Conservation (phyloP, 2,329 filamentous ascomycete species). For the Orbilia ellipsospora region DNA sequence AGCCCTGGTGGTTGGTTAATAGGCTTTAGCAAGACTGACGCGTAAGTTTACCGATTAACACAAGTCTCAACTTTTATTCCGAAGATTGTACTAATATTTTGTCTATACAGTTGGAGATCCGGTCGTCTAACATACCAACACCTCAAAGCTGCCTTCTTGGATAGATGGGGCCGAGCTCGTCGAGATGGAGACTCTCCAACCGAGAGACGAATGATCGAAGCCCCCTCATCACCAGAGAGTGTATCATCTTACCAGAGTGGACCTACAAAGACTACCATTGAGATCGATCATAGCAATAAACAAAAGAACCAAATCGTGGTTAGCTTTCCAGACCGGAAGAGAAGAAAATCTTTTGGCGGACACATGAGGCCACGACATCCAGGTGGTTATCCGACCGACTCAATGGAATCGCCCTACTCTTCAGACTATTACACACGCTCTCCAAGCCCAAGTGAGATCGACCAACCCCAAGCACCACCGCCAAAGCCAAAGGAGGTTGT, state of each 20-base stretch:
- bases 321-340: slow-evolving; percentile 46
- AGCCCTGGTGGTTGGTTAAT: slow-evolving; percentile 58
- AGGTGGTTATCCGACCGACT: slow-evolving; percentile 41
- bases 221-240: slow-evolving; percentile 47
- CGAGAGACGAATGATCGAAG: slow-evolving; percentile 53
- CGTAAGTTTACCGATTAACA: slow-evolving; percentile 27
- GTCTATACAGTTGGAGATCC: slow-evolving; percentile 37
- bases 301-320: slow-evolving; percentile 54
- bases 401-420: slow-evolving; percentile 50
- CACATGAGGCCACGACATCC: slow-evolving; percentile 34
- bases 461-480: slow-evolving; percentile 16
- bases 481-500: slow-evolving; percentile 46
- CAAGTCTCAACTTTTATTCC: neutral
- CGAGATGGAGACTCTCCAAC: slow-evolving; percentile 47
- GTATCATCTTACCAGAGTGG: slow-evolving; percentile 50
- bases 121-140: slow-evolving; percentile 58
- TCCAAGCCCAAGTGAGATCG: slow-evolving; percentile 47
- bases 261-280: slow-evolving; percentile 51
- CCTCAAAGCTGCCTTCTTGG: slow-evolving; percentile 58
- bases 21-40: slow-evolving; percentile 58
- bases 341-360: slow-evolving; percentile 46
- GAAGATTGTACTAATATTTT: slow-evolving; percentile 6
- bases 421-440: slow-evolving; percentile 53
- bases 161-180: slow-evolving; percentile 57
- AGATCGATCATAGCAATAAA: slow-evolving; percentile 53